Conservation (phyloP, 2,329 filamentous ascomycete species). For the Monascus ruber region DNA sequence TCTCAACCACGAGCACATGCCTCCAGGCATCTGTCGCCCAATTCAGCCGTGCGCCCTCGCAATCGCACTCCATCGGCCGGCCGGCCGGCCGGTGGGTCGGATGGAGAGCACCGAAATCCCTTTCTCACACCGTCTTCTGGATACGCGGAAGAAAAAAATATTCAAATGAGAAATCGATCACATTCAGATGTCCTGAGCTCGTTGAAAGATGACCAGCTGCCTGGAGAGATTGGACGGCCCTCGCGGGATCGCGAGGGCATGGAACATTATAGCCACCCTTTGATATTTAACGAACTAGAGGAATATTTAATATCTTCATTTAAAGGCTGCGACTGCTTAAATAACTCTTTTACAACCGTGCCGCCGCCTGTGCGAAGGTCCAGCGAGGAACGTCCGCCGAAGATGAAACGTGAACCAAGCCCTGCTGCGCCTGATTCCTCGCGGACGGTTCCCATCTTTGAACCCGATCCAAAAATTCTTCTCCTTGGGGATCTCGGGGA, state of each 20-base stretch:
- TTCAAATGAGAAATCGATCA: constrained; percentile 13
- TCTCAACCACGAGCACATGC: constrained; percentile 5
- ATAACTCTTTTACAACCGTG: constrained; percentile 57
- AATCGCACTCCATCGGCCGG: constrained; percentile 18
- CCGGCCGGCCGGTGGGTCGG: constrained; percentile 8
- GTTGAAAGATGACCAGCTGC: constrained; percentile 10
- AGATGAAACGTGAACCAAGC: constrained; percentile 18
- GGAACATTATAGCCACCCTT: constrained; percentile 30
- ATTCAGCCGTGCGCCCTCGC: constrained; percentile 7
- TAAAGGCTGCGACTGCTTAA: constrained; percentile 59
- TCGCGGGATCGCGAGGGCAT: constrained; percentile 15
- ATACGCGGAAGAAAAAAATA: constrained; percentile 10
- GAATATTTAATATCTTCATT: constrained; percentile 64
- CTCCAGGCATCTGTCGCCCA: not conserved
- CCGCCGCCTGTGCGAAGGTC: constrained; percentile 32
- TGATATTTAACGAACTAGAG: constrained; percentile 64
- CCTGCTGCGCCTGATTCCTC: constrained; percentile 14
- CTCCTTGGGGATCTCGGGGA: constrained; percentile 66
- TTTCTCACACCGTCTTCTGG: constrained; percentile 7
- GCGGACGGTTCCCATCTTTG: constrained; percentile 38
- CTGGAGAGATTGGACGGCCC: constrained; percentile 8
- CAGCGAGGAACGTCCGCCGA: constrained; percentile 34
- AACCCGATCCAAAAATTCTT: constrained; percentile 64
- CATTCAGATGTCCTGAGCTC: constrained; percentile 18
- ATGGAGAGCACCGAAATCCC: constrained; percentile 7